Evolutionary conservation across 768 basidiomycete species (phyloP), one percentile per base, ranked within the genome.

Genomic region (Pisolithus albus): DNA sequence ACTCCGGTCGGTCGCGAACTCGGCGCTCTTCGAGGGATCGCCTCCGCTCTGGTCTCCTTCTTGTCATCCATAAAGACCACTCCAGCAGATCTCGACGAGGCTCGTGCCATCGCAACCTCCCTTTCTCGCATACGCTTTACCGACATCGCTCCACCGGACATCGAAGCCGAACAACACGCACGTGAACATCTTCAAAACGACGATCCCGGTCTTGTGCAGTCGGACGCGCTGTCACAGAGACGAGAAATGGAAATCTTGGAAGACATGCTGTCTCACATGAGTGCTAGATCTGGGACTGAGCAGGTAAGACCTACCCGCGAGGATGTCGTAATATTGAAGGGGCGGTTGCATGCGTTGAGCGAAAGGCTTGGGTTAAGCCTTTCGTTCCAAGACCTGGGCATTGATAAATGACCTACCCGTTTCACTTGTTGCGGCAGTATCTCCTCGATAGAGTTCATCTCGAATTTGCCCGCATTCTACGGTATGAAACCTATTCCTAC

Each of bases 101-200:
- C 78, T 1, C 72, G 80, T 36, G 72, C 72, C 6, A 79, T 94
- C 47, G 71, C 79, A 0, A 59, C 73, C 0, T 64, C 70, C n/a
- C 76, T 96, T 2, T 75, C 76, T 0, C 62, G 72, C 6, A 70
- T 95, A 30, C 79, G 77, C 7, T 82, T 90, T 57, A 75, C 79
- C 8, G 86, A 91, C 52, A 76, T 95, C 44, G 80, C 78, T 13
- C 88, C 89, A 2, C 75, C 74, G 21, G 91, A 95, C 70, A 52
- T 80, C 8, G 84, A 94, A 59, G 87, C 91, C 0, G 83, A 88
- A 59, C 77, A 73, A 47, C 93, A 95, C 65, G 86, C 84, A 21
- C 72, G 72, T 43, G 79, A 86, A 52, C 86, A 88, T 61, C 64
- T 83, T 10, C 76, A 75, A 44, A 52, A 61, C 10, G 58, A 57